Conservation (phyloP, 495 filamentous ascomycete genomes). For the Extremus antarcticus region DNA sequence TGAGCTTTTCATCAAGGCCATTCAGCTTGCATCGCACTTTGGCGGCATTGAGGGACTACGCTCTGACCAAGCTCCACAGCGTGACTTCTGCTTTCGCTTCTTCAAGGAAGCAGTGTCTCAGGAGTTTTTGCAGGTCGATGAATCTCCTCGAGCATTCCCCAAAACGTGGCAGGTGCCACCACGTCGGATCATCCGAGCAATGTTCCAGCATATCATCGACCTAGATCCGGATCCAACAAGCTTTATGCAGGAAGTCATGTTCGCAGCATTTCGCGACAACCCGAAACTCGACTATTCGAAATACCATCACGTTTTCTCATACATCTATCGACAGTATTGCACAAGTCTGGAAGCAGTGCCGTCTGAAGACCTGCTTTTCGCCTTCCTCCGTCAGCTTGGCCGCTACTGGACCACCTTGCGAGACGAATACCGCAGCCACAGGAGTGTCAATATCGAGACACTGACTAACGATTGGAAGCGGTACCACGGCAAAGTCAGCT, state of each 20-base stretch:
- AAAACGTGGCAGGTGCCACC: background rate
- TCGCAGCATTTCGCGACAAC: background rate
- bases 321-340: constrained; percentile 2
- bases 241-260: constrained; percentile 4
- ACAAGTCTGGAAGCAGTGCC: background rate
- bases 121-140: constrained; percentile 4
- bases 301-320: constrained; percentile 8
- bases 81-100: constrained; percentile 6
- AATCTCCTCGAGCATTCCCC: background rate
- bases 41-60: background rate
- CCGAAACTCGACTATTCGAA: background rate
- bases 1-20: constrained; percentile 4
- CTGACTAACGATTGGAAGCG: constrained; percentile 15
- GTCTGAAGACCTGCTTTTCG: constrained; percentile 1
- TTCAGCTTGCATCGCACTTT: background rate
- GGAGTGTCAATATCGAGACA: constrained; percentile 4
- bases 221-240: background rate
- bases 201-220: background rate
- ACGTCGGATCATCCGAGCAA: background rate
- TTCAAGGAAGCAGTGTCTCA: constrained; percentile 13
- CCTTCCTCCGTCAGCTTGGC: constrained; percentile 2
- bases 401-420: background rate
- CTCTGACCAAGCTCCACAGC: constrained; percentile 1
- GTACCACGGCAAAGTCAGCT: constrained; percentile 14
- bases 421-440: background rate